phyloP scores from a whole-genome alignment of 2,329 filamentous ascomycete species.

The Fusarium sp. region DNA sequence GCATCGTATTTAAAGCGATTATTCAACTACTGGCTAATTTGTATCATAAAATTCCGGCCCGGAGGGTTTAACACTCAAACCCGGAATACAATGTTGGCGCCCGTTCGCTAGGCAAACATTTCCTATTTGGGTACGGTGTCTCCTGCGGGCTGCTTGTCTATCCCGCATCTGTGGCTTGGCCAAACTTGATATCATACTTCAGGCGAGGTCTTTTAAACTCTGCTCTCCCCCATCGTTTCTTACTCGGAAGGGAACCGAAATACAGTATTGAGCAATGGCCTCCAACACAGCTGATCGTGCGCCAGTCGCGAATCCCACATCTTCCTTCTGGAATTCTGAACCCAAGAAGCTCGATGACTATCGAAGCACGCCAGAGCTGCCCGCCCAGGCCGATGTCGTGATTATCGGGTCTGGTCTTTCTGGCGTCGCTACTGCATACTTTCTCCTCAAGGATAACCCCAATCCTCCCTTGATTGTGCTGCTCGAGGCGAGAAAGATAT shows the following conservation, averaged over 20 bases:
- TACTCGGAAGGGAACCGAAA: not conserved
- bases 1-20: no score
- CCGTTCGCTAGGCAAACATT: not conserved
- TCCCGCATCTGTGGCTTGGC: not conserved
- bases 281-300: not conserved
- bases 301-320: constrained; percentile 19
- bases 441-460: constrained; percentile 45
- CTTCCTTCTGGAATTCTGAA: constrained; percentile 24
- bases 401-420: constrained; percentile 49
- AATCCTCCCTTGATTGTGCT: constrained; percentile 41
- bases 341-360: constrained; percentile 14
- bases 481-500: constrained; percentile 50
- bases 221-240: not conserved
- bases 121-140: not conserved
- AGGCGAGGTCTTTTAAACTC: not conserved
- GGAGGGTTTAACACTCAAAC: not conserved
- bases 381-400: constrained; percentile 55
- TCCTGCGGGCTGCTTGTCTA: not conserved
- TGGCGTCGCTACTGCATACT: constrained; percentile 57
- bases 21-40: not conserved
- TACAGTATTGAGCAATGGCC: not conserved
- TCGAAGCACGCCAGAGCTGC: constrained; percentile 44
- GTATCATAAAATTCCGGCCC: not conserved
- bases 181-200: not conserved
- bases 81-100: not conserved